Evolutionary conservation across 2,329 filamentous ascomycete genomes (phyloP).

Genomic region (Monilinia fructigena): DNA sequence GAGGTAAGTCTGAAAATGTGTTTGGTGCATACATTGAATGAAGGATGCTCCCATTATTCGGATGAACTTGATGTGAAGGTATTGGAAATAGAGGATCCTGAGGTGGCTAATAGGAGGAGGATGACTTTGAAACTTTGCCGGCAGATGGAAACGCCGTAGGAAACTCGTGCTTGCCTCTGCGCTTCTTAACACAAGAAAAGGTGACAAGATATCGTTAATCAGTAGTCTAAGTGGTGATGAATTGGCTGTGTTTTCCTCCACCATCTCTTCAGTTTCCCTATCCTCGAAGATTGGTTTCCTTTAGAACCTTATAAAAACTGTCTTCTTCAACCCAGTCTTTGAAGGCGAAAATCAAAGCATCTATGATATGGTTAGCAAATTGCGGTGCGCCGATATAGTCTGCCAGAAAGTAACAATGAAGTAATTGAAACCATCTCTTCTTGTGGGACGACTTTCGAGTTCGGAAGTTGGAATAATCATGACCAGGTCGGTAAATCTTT

Average conservation of each 20-base stretch:
- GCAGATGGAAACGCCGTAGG: too few relatives aligned
- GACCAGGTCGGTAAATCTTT: background rate
- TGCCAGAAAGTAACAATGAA: constrained; percentile 2
- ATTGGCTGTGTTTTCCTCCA: background rate
- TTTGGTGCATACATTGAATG: background rate
- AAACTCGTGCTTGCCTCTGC: background rate
- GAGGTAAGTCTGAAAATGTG: background rate
- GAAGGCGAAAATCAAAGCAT: background rate
- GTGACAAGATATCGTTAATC: background rate
- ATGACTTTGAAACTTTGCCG: background rate
- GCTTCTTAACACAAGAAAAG: background rate
- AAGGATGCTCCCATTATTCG: too few relatives aligned
- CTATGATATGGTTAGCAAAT: constrained; percentile 4
- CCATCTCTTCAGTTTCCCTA: background rate
- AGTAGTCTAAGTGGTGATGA: background rate
- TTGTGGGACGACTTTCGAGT: background rate
- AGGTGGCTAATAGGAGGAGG: too few relatives aligned
- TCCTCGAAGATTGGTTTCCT: background rate
- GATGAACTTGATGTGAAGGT: background rate
- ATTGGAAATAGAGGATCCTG: too few relatives aligned
- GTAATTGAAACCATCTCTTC: constrained; percentile 1
- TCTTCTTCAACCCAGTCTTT: background rate
- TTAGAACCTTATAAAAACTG: background rate
- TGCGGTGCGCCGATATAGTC: constrained; percentile 3
- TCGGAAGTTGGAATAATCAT: background rate